Evolutionary conservation across 176 grass and related monocot species (phyloP).

Genomic region (Bromus sterilis): DNA sequence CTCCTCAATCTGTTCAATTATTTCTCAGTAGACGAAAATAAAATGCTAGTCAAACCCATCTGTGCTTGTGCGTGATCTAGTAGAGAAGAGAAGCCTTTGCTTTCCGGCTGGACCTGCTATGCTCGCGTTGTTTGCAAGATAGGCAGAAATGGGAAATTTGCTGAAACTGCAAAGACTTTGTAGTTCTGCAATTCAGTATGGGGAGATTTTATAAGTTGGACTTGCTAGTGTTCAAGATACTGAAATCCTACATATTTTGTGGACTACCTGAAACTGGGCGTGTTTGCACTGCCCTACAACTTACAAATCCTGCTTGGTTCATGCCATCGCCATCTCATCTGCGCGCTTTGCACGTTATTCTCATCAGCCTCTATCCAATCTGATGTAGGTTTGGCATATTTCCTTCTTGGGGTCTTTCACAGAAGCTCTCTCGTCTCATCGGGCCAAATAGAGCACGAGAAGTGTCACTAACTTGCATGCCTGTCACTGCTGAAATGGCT

Average conservation of each 20-base stretch:
- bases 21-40: background rate
- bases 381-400: conserved; percentile 84
- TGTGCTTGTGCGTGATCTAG: background rate
- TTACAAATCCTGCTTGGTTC: background rate
- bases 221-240: background rate
- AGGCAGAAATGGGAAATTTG: background rate
- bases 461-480: conserved; percentile 67
- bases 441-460: conserved; percentile 77
- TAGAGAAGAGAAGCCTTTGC: background rate
- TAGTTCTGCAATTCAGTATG: background rate
- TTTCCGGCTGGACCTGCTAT: background rate
- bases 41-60: background rate
- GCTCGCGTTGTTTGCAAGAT: background rate
- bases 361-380: conserved; percentile 7
- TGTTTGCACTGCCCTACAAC: background rate
- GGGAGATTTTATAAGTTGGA: background rate
- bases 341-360: background rate
- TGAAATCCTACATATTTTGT: background rate
- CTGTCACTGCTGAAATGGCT: conserved; percentile 62
- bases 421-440: conserved; percentile 84
- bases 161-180: background rate
- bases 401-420: conserved; percentile 92
- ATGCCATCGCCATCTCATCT: background rate
- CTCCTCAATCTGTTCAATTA: background rate
- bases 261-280: background rate